A percentile compares a stretch with the other conserved stretches of the same genome.
Evolutionary conservation across 192 early-diverging fungal species (phyloP).

Genomic region (Helicostylum pulchrum): DNA sequence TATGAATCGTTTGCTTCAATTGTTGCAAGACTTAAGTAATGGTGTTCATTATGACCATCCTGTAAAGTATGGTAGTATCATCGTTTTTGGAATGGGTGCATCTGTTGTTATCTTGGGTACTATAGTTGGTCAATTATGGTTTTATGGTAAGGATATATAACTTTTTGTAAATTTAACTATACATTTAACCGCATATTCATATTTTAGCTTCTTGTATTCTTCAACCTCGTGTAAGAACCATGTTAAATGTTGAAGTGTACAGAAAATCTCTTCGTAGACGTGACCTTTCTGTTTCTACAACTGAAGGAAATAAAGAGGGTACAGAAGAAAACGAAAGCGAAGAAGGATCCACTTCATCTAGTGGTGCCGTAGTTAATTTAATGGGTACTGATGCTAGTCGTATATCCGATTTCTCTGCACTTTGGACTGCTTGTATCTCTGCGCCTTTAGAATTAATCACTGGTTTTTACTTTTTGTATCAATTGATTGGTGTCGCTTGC

Average conservation of each 20-base stretch:
- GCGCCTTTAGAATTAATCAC: constrained; percentile 60
- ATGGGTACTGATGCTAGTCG: constrained; percentile 70
- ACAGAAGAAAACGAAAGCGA: constrained; percentile 25
- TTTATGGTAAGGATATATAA: constrained; percentile 13
- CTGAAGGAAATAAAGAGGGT: constrained; percentile 2
- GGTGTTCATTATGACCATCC: not conserved
- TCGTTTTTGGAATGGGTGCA: constrained; percentile 52
- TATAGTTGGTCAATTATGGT: constrained; percentile 25
- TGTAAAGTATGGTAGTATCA: constrained; percentile 53
- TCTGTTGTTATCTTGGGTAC: constrained; percentile 48
- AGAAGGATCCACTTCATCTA: constrained; percentile 26
- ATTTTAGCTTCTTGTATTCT: constrained; percentile 19
- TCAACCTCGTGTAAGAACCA: constrained; percentile 27
- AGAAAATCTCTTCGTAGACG: constrained; percentile 56
- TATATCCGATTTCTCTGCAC: constrained; percentile 49
- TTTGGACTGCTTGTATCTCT: constrained; percentile 50
- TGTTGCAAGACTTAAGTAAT: constrained; percentile 6
- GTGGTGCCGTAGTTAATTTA: constrained; percentile 71
- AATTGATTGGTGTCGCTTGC: constrained; percentile 76
- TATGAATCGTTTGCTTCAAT: constrained; percentile 35
- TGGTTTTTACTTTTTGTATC: constrained; percentile 67
- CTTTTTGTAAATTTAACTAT: not conserved
- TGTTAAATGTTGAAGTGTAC: constrained; percentile 56
- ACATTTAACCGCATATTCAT: not conserved
- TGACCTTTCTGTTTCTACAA: constrained; percentile 42